A percentile compares a stretch with the other conserved stretches of the same genome.
Evolutionary conservation across 2,329 filamentous ascomycete species (phyloP).

Genomic region (Lasiodiplodia theobromae): DNA sequence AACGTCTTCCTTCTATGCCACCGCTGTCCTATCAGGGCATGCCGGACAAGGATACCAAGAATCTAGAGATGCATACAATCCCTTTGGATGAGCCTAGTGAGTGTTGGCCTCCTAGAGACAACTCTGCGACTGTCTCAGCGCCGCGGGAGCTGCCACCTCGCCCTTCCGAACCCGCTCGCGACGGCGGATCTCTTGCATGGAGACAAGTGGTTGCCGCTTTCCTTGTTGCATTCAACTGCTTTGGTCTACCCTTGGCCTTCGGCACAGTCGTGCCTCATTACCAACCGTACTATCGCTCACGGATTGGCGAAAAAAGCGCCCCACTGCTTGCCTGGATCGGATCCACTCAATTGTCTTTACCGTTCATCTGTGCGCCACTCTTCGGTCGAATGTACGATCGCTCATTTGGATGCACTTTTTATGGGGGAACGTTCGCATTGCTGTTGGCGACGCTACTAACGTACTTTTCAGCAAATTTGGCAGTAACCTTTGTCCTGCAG

Average conservation of each 20-base stretch:
- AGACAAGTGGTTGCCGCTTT: neutral
- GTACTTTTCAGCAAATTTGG: conserved; percentile 36
- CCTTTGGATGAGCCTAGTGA: neutral
- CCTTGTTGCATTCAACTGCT: conserved; percentile 34
- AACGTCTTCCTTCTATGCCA: too few relatives aligned
- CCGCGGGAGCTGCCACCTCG: neutral
- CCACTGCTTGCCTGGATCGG: conserved; percentile 47
- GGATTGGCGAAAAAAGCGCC: conserved; percentile 33
- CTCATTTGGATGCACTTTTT: conserved; percentile 42
- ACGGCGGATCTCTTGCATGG: conserved; percentile 12
- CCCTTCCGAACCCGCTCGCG: neutral
- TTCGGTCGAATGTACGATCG: conserved; percentile 41
- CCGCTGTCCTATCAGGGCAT: too few relatives aligned
- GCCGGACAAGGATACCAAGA: too few relatives aligned
- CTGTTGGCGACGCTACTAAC: conserved; percentile 36
- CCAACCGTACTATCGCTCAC: conserved; percentile 37
- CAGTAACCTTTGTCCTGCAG: conserved; percentile 41
- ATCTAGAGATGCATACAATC: too few relatives aligned
- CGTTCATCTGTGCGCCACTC: conserved; percentile 42
- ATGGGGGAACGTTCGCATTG: conserved; percentile 41
- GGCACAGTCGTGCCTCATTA: conserved; percentile 41
- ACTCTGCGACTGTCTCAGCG: neutral
- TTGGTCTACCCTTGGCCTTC: conserved; percentile 42
- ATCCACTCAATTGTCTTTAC: conserved; percentile 44
- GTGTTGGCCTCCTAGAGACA: neutral